Conservation (phyloP, 805 yeast genomes). For the Yarrowia keelungensis region DNA sequence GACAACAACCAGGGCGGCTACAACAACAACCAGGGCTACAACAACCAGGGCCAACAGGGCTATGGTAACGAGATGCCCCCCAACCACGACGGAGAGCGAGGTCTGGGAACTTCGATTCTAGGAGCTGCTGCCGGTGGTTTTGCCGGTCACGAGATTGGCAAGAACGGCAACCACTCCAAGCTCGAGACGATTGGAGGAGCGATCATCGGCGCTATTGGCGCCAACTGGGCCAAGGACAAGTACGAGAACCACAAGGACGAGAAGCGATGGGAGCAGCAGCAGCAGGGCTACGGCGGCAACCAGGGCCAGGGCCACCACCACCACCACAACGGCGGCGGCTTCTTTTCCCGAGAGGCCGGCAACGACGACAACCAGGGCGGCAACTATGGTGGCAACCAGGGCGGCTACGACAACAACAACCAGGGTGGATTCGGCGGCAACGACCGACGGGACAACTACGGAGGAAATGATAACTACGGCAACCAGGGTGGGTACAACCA, state of each 20-base stretch:
- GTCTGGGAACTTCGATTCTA: slow-evolving; percentile 31
- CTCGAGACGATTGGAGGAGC: slow-evolving; percentile 40
- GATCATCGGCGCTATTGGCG: slow-evolving; percentile 39
- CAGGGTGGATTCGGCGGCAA: not conserved
- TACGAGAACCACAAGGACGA: slow-evolving; percentile 26
- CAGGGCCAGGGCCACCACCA: slow-evolving; percentile 1
- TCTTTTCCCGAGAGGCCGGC: slow-evolving; percentile 17
- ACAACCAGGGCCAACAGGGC: slow-evolving; percentile 25
- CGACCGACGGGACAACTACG: slow-evolving; percentile 14
- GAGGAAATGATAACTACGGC: not conserved
- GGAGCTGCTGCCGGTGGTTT: slow-evolving; percentile 40
- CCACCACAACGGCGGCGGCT: slow-evolving; percentile 19
- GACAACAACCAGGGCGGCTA: not conserved
- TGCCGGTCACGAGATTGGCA: slow-evolving; percentile 39
- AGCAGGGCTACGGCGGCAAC: slow-evolving; percentile 34
- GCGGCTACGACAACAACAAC: slow-evolving; percentile 12
- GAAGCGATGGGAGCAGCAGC: slow-evolving; percentile 33
- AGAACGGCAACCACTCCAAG: slow-evolving; percentile 35
- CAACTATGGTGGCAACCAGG: not conserved
- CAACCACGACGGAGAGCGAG: slow-evolving; percentile 26
- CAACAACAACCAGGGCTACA: slow-evolving; percentile 6
- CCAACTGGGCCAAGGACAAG: slow-evolving; percentile 39
- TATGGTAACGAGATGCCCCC: slow-evolving; percentile 18
- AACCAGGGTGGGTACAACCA: slow-evolving; percentile 8
- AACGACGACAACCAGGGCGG: not conserved